These are phyloP conservation scores for Trichoderma sp. DNA, from an alignment of 2,329 filamentous ascomycete species.

Conservation along the genomic window DNA sequence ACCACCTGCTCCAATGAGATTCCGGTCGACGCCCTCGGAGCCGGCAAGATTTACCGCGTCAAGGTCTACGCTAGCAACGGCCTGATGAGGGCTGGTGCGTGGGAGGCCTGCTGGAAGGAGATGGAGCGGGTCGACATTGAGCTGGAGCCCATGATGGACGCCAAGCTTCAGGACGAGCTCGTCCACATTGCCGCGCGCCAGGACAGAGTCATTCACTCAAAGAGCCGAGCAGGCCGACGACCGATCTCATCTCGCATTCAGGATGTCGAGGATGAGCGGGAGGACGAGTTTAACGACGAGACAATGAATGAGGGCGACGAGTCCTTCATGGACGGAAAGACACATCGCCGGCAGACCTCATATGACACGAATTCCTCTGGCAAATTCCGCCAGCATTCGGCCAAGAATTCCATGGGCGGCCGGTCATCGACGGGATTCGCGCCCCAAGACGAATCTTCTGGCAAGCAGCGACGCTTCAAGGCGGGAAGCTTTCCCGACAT, in stretches of 20 bases:
- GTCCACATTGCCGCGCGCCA: conserved; percentile 56
- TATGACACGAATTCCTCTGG: conserved; percentile 32
- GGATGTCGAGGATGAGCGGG: conserved; percentile 36
- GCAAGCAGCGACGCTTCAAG: conserved; percentile 42
- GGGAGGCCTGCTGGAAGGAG: conserved; percentile 92
- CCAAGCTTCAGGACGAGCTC: conserved; percentile 62
- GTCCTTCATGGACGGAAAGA: conserved; percentile 17
- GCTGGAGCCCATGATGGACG: conserved; percentile 73
- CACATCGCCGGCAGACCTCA: conserved; percentile 30
- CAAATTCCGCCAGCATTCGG: conserved; percentile 32
- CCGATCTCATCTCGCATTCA: conserved; percentile 32
- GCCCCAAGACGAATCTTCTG: conserved; percentile 30
- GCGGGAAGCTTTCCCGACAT: conserved; percentile 56
- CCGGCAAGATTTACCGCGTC: conserved; percentile 69
- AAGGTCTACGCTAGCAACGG: conserved; percentile 96
- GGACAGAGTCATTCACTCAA: conserved; percentile 45
- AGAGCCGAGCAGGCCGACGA: conserved; percentile 4
- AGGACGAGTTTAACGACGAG: conserved; percentile 20
- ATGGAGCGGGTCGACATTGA: conserved; percentile 99
- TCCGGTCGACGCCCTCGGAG: conserved; percentile 56
- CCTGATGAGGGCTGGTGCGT: conserved; percentile 87
- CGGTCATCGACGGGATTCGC: conserved; percentile 17
- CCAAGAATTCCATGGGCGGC: conserved; percentile 11
- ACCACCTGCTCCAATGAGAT: conserved; percentile 60
- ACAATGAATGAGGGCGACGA: conserved; percentile 17